Base-by-base conservation (phyloP, 2,329 filamentous ascomycete species). In the Aureobasidium namibiae region DNA sequence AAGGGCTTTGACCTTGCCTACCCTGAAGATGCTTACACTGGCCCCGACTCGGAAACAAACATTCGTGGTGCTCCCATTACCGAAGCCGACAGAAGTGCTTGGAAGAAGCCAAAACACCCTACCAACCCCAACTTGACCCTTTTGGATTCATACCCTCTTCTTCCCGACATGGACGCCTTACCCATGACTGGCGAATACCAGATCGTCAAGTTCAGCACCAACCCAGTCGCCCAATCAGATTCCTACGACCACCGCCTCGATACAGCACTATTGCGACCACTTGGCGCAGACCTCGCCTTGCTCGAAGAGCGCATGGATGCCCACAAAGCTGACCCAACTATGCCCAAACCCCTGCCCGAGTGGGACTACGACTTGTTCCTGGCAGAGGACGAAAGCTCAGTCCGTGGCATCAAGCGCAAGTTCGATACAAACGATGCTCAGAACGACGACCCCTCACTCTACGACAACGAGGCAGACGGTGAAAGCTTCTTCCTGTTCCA, bases 1-100 rank as follows among this genome's bases (percentile, higher is more conserved):
- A 86, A 86, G 67, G 82, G 82, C 59, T 87, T 86, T 69, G 82
- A 86, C 67, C 75, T 86, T 59, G 83, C 83, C 13, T 83, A 86
- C 38, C 83, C 83, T 13, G 78, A 84, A 63, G 61, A 86, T 78
- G 70, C 85, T 74, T 76, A 89, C 86, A 78, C 83, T 78, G 78
- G 84, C 74, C 74, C 86, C 80, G 81, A 90, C 84, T 79, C 76
- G 21, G 70, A 73, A 2, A 76, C 75, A 38, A 78, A 75, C 23
- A 73, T 85, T 33, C 77, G 79, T 46, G 81, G 80, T 36, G 78
- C 82, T 45, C 74, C 78, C 23, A 70, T 78, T 23, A 78, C 78
- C 1, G 75, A 79, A 29, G 76, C 78, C 41, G 83, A 86, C 63
- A 71, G 74, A 18, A 76, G 80, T 60, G 82, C 82, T 2, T 87